These are phyloP conservation scores for Aureobasidium sp. DNA, from an alignment of 2,329 filamentous ascomycete genomes.

Conservation along the genomic window DNA sequence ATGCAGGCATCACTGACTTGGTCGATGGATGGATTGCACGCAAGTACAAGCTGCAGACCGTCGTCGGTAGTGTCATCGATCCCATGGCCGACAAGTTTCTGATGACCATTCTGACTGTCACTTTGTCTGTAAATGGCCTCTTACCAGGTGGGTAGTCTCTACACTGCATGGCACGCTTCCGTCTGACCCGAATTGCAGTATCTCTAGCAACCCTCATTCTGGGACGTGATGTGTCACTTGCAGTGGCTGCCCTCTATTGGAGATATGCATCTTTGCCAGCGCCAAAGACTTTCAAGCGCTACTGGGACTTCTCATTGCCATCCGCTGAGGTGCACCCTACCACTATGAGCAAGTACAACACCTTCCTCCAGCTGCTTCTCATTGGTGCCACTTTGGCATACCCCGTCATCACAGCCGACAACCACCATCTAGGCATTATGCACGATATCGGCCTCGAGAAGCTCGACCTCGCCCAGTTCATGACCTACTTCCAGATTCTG, in stretches of 20 bases:
- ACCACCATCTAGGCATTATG: slow-evolving; percentile 21
- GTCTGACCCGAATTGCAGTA: slow-evolving; percentile 41
- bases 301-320: slow-evolving; percentile 95
- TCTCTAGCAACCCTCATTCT: slow-evolving; percentile 89
- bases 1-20: slow-evolving; percentile 84
- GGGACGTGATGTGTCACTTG: slow-evolving; percentile 77
- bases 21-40: slow-evolving; percentile 93
- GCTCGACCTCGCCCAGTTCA: slow-evolving; percentile 29
- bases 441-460: slow-evolving; percentile 19
- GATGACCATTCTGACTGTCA: slow-evolving; percentile 88
- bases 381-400: slow-evolving; percentile 78
- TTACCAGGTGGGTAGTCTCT: slow-evolving; percentile 57
- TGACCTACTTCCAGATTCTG: slow-evolving; percentile 55
- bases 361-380: slow-evolving; percentile 78
- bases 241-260: slow-evolving; percentile 84
- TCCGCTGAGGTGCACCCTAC: slow-evolving; percentile 79
- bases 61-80: slow-evolving; percentile 89
- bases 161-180: not conserved
- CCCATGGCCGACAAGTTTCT: slow-evolving; percentile 95
- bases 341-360: slow-evolving; percentile 82
- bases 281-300: slow-evolving; percentile 84
- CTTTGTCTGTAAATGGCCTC: slow-evolving; percentile 72
- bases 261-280: slow-evolving; percentile 89
- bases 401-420: slow-evolving; percentile 52
- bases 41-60: slow-evolving; percentile 78